These are phyloP conservation scores for Sarcomyxa edulis DNA, from an alignment of 768 basidiomycete species.

Conservation along the genomic window DNA sequence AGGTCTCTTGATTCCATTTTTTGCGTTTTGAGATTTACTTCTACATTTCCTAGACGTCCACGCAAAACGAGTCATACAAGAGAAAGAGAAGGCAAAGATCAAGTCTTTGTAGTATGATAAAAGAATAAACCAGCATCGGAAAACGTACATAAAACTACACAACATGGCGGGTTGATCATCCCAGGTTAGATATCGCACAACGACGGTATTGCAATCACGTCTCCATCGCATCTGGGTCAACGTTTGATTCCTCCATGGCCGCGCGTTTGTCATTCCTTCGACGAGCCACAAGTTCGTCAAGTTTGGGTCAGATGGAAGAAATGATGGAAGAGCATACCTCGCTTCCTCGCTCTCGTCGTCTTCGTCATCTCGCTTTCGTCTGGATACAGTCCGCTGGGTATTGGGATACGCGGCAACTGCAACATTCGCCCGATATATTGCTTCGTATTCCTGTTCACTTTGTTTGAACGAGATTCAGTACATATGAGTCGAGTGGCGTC, in stretches of 20 bases:
- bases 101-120: constrained; percentile 55
- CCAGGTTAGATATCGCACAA: constrained; percentile 2
- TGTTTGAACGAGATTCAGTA: neutral
- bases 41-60: constrained; percentile 56
- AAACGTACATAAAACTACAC: constrained; percentile 12
- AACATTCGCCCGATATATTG: constrained; percentile 78
- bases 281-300: constrained; percentile 1
- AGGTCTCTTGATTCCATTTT: constrained; percentile 16
- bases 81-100: constrained; percentile 80
- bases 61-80: constrained; percentile 71
- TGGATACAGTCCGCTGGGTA: constrained; percentile 35
- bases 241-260: constrained; percentile 28
- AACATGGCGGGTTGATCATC: constrained; percentile 3
- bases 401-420: constrained; percentile 59
- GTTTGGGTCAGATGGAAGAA: constrained; percentile 5
- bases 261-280: constrained; percentile 44
- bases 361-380: constrained; percentile 74
- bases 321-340: constrained; percentile 18
- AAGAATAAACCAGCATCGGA: constrained; percentile 16
- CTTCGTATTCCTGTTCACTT: constrained; percentile 75
- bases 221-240: constrained; percentile 47
- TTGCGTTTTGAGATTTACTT: constrained; percentile 8
- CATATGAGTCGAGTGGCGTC: constrained; percentile 7
- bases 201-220: too few relatives aligned
- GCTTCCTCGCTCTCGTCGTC: too few relatives aligned